Evolutionary conservation across 169 alveolate species (phyloP), one percentile per base, ranked within the genome.

Genomic region (Cyclospora cayetanensis): DNA sequence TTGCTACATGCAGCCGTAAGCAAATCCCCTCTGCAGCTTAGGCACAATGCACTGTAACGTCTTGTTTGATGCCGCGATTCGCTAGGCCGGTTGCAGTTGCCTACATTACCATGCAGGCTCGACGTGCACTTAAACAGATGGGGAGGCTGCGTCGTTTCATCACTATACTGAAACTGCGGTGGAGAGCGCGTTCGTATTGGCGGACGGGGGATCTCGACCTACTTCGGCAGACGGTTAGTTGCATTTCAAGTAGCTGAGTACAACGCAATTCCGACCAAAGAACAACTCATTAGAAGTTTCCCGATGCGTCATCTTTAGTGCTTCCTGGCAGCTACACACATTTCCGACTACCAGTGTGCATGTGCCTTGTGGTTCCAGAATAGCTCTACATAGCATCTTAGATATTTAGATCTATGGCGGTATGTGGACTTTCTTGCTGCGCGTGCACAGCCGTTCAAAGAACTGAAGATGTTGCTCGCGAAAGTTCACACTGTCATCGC

Each of bases 111-210:
- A n/a, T n/a, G n/a, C 74, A 79, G 88, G 88, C 88, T 35, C 60
- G 53, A 43, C 88, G 88, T 39, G 52, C 46, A 18, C 52, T 79
- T 11, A 79, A 79, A 22, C 60, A 46, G 22, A 12, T 79, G 88
- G 88, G 88, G 34, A 52, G 88, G 34, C 52, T 79, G 88, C 66
- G 88, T 2, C 88, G 88, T n/a, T 79, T 79, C 46, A 46, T 52
- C 53, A 35, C 34, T 11, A 22, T 79, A 42, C 88, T 79, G 18
- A 79, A 79, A 35, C 41, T 79, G 34, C 60, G 72, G 43, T 79
- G 70, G 88, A 43, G 88, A 35, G 88, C 88, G 31, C 88, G 88
- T 18, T 4, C 39, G 50, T 79, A 79, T 34, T 79, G 88, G 88
- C 88, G 63, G 46, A 79, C 88, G 72, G 88, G 88, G 1, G 88